Percentiles rank a stretch among this genome's conserved stretches.
These are phyloP conservation scores for Lepidium sativum DNA, from an alignment of 345 rosid genomes.

Conservation along the genomic window DNA sequence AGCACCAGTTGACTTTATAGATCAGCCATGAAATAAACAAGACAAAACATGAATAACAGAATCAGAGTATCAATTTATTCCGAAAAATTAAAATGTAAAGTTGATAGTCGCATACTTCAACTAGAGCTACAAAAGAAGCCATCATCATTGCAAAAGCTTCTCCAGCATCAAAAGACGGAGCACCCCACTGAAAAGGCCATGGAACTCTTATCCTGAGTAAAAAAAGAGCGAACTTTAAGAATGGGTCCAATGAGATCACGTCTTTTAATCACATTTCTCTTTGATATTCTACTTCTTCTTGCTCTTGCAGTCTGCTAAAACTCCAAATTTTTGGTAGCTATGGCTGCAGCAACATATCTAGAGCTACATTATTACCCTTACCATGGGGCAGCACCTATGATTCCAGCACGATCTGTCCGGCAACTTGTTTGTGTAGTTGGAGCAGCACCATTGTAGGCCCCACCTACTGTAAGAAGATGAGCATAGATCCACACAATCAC, in stretches of 20 bases:
- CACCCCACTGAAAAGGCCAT: constrained; percentile 98
- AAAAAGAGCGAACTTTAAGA: neutral
- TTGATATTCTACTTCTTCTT: neutral
- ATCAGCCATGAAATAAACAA: constrained; percentile 2
- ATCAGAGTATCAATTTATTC: neutral
- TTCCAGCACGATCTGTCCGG: constrained; percentile 94
- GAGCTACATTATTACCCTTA: constrained; percentile 23
- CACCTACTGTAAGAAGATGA: constrained; percentile 91
- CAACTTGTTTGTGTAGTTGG: constrained; percentile 77
- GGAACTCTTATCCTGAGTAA: constrained; percentile 92
- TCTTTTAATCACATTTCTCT: neutral
- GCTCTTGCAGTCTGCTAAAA: neutral
- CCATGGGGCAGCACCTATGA: constrained; percentile 94
- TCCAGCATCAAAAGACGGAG: constrained; percentile 98
- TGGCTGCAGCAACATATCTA: constrained; percentile 4
- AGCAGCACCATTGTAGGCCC: constrained; percentile 70
- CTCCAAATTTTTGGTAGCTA: neutral
- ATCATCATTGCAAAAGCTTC: constrained; percentile 99
- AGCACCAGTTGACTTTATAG: constrained; percentile 78
- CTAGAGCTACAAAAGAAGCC: constrained; percentile 96
- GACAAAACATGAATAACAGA: neutral
- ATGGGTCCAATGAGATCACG: neutral
- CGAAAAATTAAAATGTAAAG: neutral
- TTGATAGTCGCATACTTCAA: constrained; percentile 57
- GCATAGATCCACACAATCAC: constrained; percentile 93